Evolutionary conservation across 1,139 yeast species (phyloP), one percentile per base, ranked within the genome.

Genomic region (Yamadazyma spencermartinsiae): DNA sequence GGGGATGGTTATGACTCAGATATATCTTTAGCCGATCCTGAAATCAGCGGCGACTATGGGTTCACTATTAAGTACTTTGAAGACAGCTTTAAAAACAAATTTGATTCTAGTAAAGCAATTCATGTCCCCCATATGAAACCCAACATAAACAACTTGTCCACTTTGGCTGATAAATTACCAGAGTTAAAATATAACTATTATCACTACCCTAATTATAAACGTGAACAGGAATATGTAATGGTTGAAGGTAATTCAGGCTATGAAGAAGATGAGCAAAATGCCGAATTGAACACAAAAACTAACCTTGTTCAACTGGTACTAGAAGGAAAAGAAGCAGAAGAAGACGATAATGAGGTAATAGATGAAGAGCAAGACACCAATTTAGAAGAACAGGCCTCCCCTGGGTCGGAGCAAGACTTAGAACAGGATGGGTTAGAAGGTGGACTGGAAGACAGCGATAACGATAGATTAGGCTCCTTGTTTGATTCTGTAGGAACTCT

Each of bases 11-110:
- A 66, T 42, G 69, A 66, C 24, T 73, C 80, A 0, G 76, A 71
- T 44, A 60, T 76, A 1, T 76, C 82, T 0, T 50, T 72, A 23
- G 82, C 82, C 0, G 69, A 74, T 40, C 82, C 83, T 1, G 69
- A 67, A 35, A 55, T 74, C 11, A 64, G 74, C 16, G 78, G 74
- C 3, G 69, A 74, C 37, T 66, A 65, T 51, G 80, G 75, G 0
- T 83, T 81, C 50, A 63, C 67, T 5, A 63, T 82, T 10, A 78
- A 74, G 46, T 39, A 50, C 37, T 54, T 48, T 26, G 55, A 55
- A 29, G 59, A 58, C 34, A 20, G n/a, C 27, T 35, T 31, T 28
- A 40, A 39, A 33, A 12, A 26, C 14, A 14, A 17, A 30, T 5
- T 10, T 16, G 16, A 19, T 4, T 7, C 24, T 4, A 11, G 13